Base-by-base conservation (phyloP, 1,284 basidiomycete genomes). In the Trichosporon sp. region DNA sequence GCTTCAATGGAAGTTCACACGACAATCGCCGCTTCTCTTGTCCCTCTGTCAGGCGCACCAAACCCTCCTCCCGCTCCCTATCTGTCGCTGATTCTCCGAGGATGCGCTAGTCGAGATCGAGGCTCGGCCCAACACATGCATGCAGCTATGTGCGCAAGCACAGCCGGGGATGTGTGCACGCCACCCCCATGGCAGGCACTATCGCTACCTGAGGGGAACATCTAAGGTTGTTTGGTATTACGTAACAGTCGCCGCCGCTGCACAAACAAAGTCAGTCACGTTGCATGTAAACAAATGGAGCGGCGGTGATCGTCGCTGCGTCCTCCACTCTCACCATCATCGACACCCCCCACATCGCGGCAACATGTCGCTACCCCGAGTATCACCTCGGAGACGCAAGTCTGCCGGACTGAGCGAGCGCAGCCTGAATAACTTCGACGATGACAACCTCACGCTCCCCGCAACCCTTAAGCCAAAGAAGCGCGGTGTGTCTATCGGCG, bases 381-480 rank as follows among this genome's bases (percentile, higher is more conserved):
- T 69, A 37, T 75, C 75, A 1, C 74, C 76, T 1, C 64, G 51
- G 19, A 69, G 75, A 14, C 77, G 77, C 48, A 78, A 78, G 68
- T 79, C 77, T 4, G 51, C 78, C 21, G 76, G 75, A 0, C 71
- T 80, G 10, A 46, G 68, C 1, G 79, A 81, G 51, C 73, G 73
- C 32, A 74, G 78, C 70, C 65, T 79, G 65, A 79, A 79, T 71
- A 65, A 65, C 21, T 56, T 70, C 38, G 70, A 69, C 38, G 66
- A 75, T 48, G 71, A 73, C 71, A 76, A 76, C 67, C 43, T 75
- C 32, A 78, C 78, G 7, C 63, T 76, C 5, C 76, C 76, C 2
- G 21, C 76, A 26, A 74, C 74, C 2, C 66, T 68, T 32, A 35
- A n/a, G 35, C 54, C 72, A 4, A 67, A 61, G 35, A 78, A 76